phyloP scores from a whole-genome alignment of 2,329 filamentous ascomycete genomes.

The Beauveria asiatica region DNA sequence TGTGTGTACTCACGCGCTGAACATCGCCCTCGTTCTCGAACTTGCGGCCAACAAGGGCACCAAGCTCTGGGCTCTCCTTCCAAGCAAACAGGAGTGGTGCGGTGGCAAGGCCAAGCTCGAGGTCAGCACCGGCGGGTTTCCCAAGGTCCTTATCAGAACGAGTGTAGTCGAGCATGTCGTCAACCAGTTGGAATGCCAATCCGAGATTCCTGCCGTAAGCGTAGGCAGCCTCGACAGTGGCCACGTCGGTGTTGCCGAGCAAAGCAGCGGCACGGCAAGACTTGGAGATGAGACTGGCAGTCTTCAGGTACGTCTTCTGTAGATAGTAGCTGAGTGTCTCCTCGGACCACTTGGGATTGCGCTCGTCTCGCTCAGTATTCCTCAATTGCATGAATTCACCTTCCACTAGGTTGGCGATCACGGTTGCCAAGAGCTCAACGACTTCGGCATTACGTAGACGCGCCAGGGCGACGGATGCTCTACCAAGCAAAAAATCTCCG shows the following conservation, averaged over 20 bases:
- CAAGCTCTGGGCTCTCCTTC: conserved; percentile 79
- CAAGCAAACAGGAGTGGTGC: conserved; percentile 92
- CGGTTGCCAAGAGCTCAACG: conserved; percentile 85
- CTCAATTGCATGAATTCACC: conserved; percentile 99
- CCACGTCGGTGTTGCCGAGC: conserved; percentile 65
- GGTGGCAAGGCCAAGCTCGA: conserved; percentile 88
- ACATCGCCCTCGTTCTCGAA: conserved; percentile 81
- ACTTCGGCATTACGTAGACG: conserved; percentile 88
- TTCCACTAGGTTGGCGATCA: conserved; percentile 95
- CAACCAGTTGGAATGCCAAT: conserved; percentile 91
- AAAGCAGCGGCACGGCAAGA: conserved; percentile 86
- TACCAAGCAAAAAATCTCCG: conserved; percentile 89
- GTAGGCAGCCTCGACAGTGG: conserved; percentile 86
- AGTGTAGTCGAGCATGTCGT: conserved; percentile 97
- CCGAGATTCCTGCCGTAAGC: conserved; percentile 88
- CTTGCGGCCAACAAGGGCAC: conserved; percentile 82
- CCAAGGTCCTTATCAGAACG: conserved; percentile 75
- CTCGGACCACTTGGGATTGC: conserved; percentile 75
- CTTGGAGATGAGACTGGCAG: conserved; percentile 90
- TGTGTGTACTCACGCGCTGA: conserved; percentile 54
- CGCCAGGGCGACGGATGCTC: conserved; percentile 88
- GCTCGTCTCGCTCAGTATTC: conserved; percentile 86
- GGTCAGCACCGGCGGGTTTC: conserved; percentile 88
- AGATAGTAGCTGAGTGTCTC: conserved; percentile 89
- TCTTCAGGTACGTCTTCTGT: conserved; percentile 97